Percentiles rank a stretch among this genome's conserved stretches.
Conservation (phyloP, 2,329 filamentous ascomycete genomes). For the Ceratocystis colombiana region DNA sequence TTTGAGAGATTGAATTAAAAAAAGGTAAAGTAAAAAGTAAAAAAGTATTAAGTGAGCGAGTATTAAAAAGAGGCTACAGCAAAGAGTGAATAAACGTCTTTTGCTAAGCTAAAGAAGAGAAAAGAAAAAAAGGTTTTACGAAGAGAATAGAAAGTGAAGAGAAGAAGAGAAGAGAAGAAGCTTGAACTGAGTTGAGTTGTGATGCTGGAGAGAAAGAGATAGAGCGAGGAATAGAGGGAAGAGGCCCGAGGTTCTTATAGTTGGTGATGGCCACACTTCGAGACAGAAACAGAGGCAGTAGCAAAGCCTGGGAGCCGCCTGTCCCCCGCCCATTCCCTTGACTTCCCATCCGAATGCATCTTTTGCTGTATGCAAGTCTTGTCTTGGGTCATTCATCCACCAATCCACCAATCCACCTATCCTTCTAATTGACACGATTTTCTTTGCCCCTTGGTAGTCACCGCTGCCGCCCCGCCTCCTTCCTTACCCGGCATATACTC, state of each 20-base stretch:
- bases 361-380: background rate
- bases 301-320: background rate
- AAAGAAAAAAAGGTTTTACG: slow-evolving; percentile 15
- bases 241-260: slow-evolving; percentile 17
- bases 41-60: slow-evolving; percentile 2
- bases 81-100: slow-evolving; percentile 7
- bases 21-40: slow-evolving; percentile 5
- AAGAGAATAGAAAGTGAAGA: slow-evolving; percentile 19
- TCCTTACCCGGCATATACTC: background rate
- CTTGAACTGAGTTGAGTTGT: slow-evolving; percentile 16
- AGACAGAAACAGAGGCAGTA: background rate
- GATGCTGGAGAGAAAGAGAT: slow-evolving; percentile 15
- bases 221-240: background rate
- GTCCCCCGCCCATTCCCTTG: no score
- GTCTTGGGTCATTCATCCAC: background rate
- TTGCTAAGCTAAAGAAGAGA: slow-evolving; percentile 14
- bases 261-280: background rate
- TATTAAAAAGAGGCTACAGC: slow-evolving; percentile 5
- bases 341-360: no score
- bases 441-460: background rate
- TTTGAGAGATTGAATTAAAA: slow-evolving; percentile 10
- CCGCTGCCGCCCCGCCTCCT: background rate
- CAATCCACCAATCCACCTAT: background rate
- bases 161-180: slow-evolving; percentile 18
- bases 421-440: background rate